Conservation (phyloP, 495 filamentous ascomycete genomes). For the Copromyces sp. region DNA sequence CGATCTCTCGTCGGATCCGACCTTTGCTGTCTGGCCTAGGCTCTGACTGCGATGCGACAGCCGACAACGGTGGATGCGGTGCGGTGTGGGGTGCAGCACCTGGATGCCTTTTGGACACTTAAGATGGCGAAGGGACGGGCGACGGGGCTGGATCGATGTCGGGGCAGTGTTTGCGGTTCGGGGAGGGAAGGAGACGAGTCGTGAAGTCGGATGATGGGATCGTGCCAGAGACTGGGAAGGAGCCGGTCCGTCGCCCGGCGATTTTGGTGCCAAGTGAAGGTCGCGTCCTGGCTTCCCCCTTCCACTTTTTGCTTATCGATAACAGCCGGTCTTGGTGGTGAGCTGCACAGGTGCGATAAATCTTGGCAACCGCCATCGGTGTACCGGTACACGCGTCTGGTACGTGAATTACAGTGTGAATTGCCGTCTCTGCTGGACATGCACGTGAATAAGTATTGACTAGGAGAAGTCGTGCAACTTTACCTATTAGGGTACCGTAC, state of each 20-base stretch:
- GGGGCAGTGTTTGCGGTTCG: neutral
- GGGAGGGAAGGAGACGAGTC: neutral
- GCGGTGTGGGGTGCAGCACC: neutral
- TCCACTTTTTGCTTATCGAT: constrained; percentile 26
- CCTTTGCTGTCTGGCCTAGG: neutral
- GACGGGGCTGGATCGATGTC: neutral
- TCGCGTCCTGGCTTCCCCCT: constrained; percentile 2
- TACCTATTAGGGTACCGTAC: neutral
- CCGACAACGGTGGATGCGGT: neutral
- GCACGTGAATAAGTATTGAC: neutral
- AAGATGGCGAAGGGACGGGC: neutral
- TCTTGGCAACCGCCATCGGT: neutral
- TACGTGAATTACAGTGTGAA: neutral
- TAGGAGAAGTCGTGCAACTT: neutral
- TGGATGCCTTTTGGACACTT: neutral
- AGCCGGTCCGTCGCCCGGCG: neutral
- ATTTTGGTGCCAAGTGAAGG: neutral
- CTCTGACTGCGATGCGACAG: neutral
- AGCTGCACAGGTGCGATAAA: neutral
- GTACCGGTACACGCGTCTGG: neutral
- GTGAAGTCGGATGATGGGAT: neutral
- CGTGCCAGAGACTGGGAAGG: neutral
- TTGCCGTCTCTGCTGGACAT: neutral
- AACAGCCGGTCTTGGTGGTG: neutral
- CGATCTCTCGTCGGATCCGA: neutral